A percentile compares a stretch with the other conserved stretches of the same genome.
phyloP scores from a whole-genome alignment of 345 rosid species.

The Draba incana region DNA sequence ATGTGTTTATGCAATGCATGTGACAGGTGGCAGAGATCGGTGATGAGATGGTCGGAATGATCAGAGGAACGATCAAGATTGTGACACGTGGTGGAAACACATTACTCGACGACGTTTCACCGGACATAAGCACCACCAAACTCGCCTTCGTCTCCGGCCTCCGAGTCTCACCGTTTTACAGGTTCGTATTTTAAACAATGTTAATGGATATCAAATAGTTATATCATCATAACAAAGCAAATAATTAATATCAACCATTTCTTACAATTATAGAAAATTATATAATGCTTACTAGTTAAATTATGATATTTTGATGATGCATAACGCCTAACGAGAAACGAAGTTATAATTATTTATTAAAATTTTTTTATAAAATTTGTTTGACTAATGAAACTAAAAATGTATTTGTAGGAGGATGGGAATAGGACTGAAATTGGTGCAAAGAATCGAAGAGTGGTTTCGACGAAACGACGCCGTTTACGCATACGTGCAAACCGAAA shows the following conservation, averaged over 20 bases:
- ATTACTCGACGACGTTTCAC: constrained; percentile 14
- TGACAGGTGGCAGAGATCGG: constrained; percentile 85
- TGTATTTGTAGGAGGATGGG: constrained; percentile 78
- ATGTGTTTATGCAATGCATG: constrained; percentile 22
- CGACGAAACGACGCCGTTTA: constrained; percentile 78
- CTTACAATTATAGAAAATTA: not conserved
- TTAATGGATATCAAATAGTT: too few species aligned
- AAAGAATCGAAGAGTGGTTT: constrained; percentile 80
- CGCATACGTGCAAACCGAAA: constrained; percentile 91
- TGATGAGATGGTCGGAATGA: constrained; percentile 78
- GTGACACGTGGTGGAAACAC: constrained; percentile 78
- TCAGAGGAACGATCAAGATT: constrained; percentile 90
- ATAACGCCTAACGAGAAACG: constrained; percentile 32
- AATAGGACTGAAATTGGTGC: constrained; percentile 71
- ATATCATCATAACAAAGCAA: not conserved
- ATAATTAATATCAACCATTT: not conserved
- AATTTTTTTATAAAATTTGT: not conserved
- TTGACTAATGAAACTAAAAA: not conserved
- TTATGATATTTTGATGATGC: constrained; percentile 22
- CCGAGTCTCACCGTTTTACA: constrained; percentile 83
- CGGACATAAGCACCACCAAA: constrained; percentile 58
- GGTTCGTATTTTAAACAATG: constrained; percentile 45
- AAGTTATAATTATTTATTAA: constrained; percentile 9
- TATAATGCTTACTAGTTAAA: constrained; percentile 23
- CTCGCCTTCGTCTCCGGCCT: constrained; percentile 90